phyloP scores from a whole-genome alignment of 352 stramenopile genomes.

The Lagenidium giganteum region DNA sequence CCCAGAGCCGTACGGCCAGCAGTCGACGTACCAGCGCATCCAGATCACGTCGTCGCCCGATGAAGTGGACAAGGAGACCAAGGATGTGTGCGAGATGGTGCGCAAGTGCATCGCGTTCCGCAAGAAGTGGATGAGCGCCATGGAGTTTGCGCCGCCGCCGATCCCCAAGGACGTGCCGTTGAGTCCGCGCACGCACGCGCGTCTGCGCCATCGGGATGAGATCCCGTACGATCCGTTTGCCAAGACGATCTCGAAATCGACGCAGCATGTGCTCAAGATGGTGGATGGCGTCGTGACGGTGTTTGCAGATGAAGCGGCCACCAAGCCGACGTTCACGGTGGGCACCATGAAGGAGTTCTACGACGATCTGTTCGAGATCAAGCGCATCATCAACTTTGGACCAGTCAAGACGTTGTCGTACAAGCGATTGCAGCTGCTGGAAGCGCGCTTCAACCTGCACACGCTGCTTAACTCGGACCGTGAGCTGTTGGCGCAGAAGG shows the following conservation, averaged over 20 bases:
- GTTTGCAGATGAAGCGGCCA: conserved; percentile 20
- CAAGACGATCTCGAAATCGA: conserved; percentile 29
- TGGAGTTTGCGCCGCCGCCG: conserved; percentile 20
- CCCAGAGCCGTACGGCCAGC: conserved; percentile 71
- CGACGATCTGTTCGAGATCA: conserved; percentile 71
- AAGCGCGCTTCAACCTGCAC: conserved; percentile 95
- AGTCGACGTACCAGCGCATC: conserved; percentile 71
- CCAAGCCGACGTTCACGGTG: conserved; percentile 32
- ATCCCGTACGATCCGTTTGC: conserved; percentile 66
- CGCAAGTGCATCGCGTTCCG: conserved; percentile 67
- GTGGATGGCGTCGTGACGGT: conserved; percentile 55
- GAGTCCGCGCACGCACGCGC: conserved; percentile 32
- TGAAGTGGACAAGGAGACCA: conserved; percentile 68
- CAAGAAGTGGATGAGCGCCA: conserved; percentile 66
- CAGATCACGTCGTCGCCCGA: conserved; percentile 63
- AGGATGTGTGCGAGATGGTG: conserved; percentile 74
- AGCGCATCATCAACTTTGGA: conserved; percentile 83
- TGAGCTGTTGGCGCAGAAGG: conserved; percentile 94
- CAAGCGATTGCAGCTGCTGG: conserved; percentile 86
- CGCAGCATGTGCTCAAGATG: conserved; percentile 49
- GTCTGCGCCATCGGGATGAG: conserved; percentile 65
- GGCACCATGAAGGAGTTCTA: conserved; percentile 60
- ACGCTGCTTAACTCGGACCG: conserved; percentile 94
- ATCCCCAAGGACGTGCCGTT: conserved; percentile 17
- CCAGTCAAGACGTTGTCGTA: conserved; percentile 85